phyloP scores from a whole-genome alignment of 352 stramenopile species.

The Phytophthora quininea region DNA sequence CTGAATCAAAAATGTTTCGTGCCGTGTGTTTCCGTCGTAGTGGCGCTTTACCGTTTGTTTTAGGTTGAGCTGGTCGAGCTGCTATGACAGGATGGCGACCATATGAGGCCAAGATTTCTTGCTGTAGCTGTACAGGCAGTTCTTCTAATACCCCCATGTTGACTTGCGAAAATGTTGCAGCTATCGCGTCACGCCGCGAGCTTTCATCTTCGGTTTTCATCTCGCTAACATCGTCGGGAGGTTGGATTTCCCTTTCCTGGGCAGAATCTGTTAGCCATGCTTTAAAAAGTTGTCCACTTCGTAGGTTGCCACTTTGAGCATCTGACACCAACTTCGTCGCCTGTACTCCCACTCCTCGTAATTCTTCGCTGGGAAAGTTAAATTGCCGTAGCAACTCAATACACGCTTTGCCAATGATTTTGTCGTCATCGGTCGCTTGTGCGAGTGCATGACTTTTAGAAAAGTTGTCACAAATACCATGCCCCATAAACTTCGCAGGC shows the following conservation, averaged over 20 bases:
- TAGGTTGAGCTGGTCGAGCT: slow-evolving; percentile 11
- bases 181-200: background rate
- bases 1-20: slow-evolving; percentile 44
- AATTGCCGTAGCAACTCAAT: slow-evolving; percentile 72
- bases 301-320: slow-evolving; percentile 16
- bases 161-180: slow-evolving; percentile 62
- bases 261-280: slow-evolving; percentile 53
- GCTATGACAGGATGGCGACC: slow-evolving; percentile 5
- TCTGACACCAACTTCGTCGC: slow-evolving; percentile 67
- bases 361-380: slow-evolving; percentile 60
- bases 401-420: slow-evolving; percentile 52
- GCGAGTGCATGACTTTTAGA: slow-evolving; percentile 73
- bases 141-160: slow-evolving; percentile 65
- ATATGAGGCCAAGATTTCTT: slow-evolving; percentile 63
- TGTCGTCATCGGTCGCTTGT: slow-evolving; percentile 59
- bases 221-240: background rate
- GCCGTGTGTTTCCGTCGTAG: slow-evolving; percentile 23
- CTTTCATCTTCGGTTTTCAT: slow-evolving; percentile 19
- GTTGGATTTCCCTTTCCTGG: slow-evolving; percentile 4
- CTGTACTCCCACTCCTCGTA: slow-evolving; percentile 80
- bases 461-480: slow-evolving; percentile 87
- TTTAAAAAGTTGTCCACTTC: slow-evolving; percentile 53
- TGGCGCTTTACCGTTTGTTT: slow-evolving; percentile 39
- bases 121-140: slow-evolving; percentile 55
- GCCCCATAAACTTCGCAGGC: slow-evolving; percentile 88